Conservation (phyloP, 1,284 basidiomycete genomes). For the Apiotrichum mycotoxinovorans region DNA sequence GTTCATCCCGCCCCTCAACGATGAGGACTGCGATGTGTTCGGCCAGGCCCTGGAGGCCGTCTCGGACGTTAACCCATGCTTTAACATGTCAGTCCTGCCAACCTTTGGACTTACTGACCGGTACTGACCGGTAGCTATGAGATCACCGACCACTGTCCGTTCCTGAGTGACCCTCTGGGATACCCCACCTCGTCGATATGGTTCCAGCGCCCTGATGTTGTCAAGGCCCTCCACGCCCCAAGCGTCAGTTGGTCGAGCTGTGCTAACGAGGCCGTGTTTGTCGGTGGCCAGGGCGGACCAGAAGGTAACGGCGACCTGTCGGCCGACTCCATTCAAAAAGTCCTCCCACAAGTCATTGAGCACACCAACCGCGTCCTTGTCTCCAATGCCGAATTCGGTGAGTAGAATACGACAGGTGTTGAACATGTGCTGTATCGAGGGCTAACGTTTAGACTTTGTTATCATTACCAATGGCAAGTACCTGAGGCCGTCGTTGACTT, state of each 20-base stretch:
- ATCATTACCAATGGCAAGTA: constrained; percentile 26
- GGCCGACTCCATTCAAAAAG: constrained; percentile 53
- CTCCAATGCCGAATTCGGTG: neutral
- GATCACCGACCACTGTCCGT: constrained; percentile 46
- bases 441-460: constrained; percentile 24
- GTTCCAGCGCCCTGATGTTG: constrained; percentile 67
- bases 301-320: constrained; percentile 55
- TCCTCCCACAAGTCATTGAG: constrained; percentile 50
- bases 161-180: constrained; percentile 71
- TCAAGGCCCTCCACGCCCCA: constrained; percentile 66
- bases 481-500: no score
- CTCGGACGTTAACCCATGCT: constrained; percentile 64
- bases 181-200: constrained; percentile 63
- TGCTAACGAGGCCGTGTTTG: constrained; percentile 58
- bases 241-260: constrained; percentile 64
- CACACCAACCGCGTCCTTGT: constrained; percentile 57
- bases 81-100: constrained; percentile 68
- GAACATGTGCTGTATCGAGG: no score
- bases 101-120: constrained; percentile 27
- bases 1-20: constrained; percentile 27
- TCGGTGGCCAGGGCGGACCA: constrained; percentile 33
- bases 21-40: constrained; percentile 63
- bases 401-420: no score
- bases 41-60: constrained; percentile 61
- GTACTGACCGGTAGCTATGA: neutral